Conservation (phyloP, 176 grass and related monocot genomes). For the Elaeis guineensis region DNA sequence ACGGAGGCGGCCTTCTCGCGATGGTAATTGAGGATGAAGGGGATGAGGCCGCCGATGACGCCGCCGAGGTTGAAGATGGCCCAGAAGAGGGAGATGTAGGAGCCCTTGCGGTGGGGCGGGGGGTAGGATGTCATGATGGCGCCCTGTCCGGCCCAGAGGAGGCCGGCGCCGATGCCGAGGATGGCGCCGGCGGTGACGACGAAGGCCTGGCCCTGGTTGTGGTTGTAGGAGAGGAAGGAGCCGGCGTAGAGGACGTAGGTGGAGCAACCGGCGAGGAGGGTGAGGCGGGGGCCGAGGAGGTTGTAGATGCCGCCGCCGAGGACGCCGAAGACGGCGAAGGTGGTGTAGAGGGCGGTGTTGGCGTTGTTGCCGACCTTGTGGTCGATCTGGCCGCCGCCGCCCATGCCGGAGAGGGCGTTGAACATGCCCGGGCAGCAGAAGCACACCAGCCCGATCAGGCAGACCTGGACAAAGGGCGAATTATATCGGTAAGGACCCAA, state of each 20-base stretch:
- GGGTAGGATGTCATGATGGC: slow-evolving; percentile 95
- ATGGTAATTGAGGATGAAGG: slow-evolving; percentile 76
- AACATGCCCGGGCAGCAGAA: slow-evolving; percentile 99
- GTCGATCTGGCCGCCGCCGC: slow-evolving; percentile 82
- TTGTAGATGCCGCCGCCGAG: slow-evolving; percentile 78
- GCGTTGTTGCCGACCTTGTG: slow-evolving; percentile 63
- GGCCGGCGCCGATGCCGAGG: slow-evolving; percentile 67
- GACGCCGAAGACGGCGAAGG: slow-evolving; percentile 71
- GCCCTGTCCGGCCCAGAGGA: slow-evolving; percentile 86
- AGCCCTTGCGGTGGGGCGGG: slow-evolving; percentile 44
- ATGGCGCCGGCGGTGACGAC: slow-evolving; percentile 49
- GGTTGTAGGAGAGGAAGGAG: slow-evolving; percentile 96
- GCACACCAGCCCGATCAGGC: slow-evolving; percentile 76
- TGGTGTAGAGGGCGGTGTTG: slow-evolving; percentile 87
- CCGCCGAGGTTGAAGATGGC: slow-evolving; percentile 89
- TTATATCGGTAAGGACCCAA: slow-evolving; percentile 32
- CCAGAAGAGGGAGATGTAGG: slow-evolving; percentile 96
- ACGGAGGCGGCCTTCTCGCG: slow-evolving; percentile 22
- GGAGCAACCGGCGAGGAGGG: slow-evolving; percentile 49
- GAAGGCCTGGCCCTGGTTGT: slow-evolving; percentile 42
- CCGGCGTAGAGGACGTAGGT: slow-evolving; percentile 81
- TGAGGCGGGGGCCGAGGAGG: slow-evolving; percentile 69
- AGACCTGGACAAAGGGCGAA: too few relatives aligned
- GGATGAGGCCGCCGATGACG: slow-evolving; percentile 85
- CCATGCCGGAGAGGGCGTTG: slow-evolving; percentile 90